A percentile compares a stretch with the other conserved stretches of the same genome.
Evolutionary conservation across 768 basidiomycete genomes (phyloP).

Genomic region (Leccinum variicolor): DNA sequence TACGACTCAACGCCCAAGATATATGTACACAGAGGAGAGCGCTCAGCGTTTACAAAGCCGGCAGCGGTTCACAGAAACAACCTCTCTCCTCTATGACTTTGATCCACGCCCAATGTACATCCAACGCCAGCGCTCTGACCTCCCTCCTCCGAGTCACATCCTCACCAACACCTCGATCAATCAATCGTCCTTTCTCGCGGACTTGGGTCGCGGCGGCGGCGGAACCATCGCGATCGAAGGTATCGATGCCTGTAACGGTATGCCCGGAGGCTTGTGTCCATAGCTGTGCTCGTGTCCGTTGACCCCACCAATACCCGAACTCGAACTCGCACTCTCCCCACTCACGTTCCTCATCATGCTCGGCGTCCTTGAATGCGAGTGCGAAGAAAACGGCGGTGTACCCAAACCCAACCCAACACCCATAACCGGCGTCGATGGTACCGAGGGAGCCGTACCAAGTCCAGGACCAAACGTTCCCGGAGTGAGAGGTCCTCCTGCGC

Average conservation of each 20-base stretch:
- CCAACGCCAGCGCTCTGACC: background rate
- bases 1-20: background rate
- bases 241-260: constrained; percentile 19
- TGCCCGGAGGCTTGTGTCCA: constrained; percentile 1
- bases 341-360: constrained; percentile 11
- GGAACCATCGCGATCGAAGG: constrained; percentile 16
- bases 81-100: background rate
- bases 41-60: background rate
- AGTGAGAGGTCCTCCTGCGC: background rate
- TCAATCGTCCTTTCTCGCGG: constrained; percentile 28
- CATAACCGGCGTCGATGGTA: constrained; percentile 26
- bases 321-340: constrained; percentile 3
- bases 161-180: background rate
- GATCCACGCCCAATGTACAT: background rate
- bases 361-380: constrained; percentile 2
- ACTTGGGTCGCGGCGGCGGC: constrained; percentile 14
- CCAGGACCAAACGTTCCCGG: constrained; percentile 33
- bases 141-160: background rate
- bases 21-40: background rate
- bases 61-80: background rate
- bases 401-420: constrained; percentile 27
- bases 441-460: background rate
- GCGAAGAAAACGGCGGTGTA: constrained; percentile 16
- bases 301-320: background rate
- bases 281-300: background rate